A percentile compares a stretch with the other conserved stretches of the same genome.
Conservation (phyloP, 805 yeast species). For the Brettanomyces sp. region DNA sequence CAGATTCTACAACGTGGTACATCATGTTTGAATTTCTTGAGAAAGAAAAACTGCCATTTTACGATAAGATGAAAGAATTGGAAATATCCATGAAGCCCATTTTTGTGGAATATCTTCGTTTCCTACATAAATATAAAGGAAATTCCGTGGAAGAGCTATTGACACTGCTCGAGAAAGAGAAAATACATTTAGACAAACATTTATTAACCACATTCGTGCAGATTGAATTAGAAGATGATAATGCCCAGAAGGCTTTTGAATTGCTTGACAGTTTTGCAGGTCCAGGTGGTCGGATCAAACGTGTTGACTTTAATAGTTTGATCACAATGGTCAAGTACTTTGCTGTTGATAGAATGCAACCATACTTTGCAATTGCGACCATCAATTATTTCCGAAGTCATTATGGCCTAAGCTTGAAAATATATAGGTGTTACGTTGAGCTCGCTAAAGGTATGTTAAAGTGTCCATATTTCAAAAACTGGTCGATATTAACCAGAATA, state of each 20-base stretch:
- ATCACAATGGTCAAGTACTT: slow-evolving; percentile 11
- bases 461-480: slow-evolving; percentile 7
- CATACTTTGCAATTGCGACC: slow-evolving; percentile 15
- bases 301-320: slow-evolving; percentile 5
- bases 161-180: background rate
- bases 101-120: slow-evolving; percentile 6
- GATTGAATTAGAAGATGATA: slow-evolving; percentile 4
- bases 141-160: slow-evolving; percentile 4
- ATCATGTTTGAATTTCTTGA: slow-evolving; percentile 9
- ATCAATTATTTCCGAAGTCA: slow-evolving; percentile 9
- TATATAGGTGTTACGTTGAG: slow-evolving; percentile 8
- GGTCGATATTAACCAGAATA: slow-evolving; percentile 14
- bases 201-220: slow-evolving; percentile 7
- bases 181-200: slow-evolving; percentile 1
- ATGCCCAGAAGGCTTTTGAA: slow-evolving; percentile 10
- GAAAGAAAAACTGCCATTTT: slow-evolving; percentile 5
- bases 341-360: slow-evolving; percentile 4
- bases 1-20: slow-evolving; percentile 16
- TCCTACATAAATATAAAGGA: slow-evolving; percentile 1
- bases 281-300: background rate
- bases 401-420: slow-evolving; percentile 4
- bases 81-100: slow-evolving; percentile 8
- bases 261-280: slow-evolving; percentile 2
- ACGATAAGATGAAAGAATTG: slow-evolving; percentile 5
- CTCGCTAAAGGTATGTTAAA: slow-evolving; percentile 7